Percentiles rank a stretch among this genome's conserved stretches.
phyloP scores from a whole-genome alignment of 1,284 basidiomycete species.

The Cystobasidiaceae sp. region DNA sequence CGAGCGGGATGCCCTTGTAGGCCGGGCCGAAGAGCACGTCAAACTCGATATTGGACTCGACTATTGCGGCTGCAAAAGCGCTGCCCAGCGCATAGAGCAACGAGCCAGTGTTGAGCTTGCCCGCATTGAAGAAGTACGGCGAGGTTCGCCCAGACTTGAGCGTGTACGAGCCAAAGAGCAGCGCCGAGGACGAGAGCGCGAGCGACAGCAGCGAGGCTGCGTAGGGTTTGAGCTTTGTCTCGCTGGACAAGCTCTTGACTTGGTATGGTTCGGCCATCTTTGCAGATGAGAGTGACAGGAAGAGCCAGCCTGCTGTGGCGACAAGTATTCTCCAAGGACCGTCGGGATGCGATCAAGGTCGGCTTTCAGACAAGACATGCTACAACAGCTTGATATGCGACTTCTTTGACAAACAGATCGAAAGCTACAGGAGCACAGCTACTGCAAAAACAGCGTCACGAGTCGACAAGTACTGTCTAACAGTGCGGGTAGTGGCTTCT shows the following conservation, averaged over 20 bases:
- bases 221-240: constrained; percentile 23
- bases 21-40: constrained; percentile 95
- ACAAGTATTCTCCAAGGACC: too few relatives aligned
- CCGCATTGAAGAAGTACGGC: constrained; percentile 97
- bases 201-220: constrained; percentile 31
- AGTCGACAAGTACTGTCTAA: too few relatives aligned
- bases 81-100: constrained; percentile 72
- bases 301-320: too few relatives aligned
- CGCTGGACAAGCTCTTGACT: constrained; percentile 7
- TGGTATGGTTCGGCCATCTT: constrained; percentile 22
- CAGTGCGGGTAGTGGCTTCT: too few relatives aligned
- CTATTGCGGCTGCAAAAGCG: constrained; percentile 78
- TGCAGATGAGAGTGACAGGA: too few relatives aligned
- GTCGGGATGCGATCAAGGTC: too few relatives aligned
- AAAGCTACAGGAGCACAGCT: too few relatives aligned
- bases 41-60: constrained; percentile 62
- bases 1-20: constrained; percentile 96
- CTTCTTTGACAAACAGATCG: too few relatives aligned
- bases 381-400: too few relatives aligned
- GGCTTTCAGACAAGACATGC: too few relatives aligned
- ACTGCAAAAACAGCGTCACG: too few relatives aligned
- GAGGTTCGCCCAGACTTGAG: constrained; percentile 90
- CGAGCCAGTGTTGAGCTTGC: constrained; percentile 75
- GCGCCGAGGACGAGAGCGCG: constrained; percentile 47
- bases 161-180: constrained; percentile 84